Evolutionary conservation across 345 rosid species (phyloP).

Genomic region (Excoecaria agallocha): DNA sequence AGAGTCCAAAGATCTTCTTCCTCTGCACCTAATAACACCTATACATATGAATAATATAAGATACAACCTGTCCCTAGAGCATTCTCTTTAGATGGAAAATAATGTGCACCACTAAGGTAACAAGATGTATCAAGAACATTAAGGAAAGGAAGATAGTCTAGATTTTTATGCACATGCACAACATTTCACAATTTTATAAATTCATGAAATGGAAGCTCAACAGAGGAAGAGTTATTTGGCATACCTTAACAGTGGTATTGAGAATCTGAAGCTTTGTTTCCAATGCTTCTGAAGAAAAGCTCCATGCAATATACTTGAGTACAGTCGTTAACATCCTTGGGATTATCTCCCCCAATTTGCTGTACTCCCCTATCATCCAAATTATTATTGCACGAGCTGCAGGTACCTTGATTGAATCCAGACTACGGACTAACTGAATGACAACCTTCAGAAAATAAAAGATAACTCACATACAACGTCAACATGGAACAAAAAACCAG

Average conservation of each 20-base stretch:
- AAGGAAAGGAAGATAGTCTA: neutral
- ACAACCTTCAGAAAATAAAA: conserved; percentile 52
- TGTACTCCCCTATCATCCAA: conserved; percentile 94
- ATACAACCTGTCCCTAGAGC: conserved; percentile 11
- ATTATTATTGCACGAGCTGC: conserved; percentile 85
- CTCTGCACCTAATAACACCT: conserved; percentile 57
- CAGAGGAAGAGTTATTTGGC: neutral
- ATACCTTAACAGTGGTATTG: conserved; percentile 71
- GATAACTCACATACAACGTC: neutral
- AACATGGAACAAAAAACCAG: neutral
- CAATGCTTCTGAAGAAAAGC: conserved; percentile 72
- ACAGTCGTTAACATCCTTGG: conserved; percentile 73
- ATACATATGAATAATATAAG: conserved; percentile 18
- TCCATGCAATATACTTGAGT: conserved; percentile 83
- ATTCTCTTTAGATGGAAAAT: conserved; percentile 17
- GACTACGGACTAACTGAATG: conserved; percentile 67
- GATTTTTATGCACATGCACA: neutral
- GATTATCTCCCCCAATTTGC: conserved; percentile 64
- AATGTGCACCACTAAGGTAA: neutral
- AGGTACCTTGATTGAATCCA: conserved; percentile 84
- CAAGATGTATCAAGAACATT: neutral
- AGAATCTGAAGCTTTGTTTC: conserved; percentile 96
- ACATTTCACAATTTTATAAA: neutral
- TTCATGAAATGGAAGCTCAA: neutral
- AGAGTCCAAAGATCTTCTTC: conserved; percentile 50